A percentile compares a stretch with the other conserved stretches of the same genome.
phyloP scores from a whole-genome alignment of 2,329 filamentous ascomycete species.

The Pseudocercospora macadamiae region DNA sequence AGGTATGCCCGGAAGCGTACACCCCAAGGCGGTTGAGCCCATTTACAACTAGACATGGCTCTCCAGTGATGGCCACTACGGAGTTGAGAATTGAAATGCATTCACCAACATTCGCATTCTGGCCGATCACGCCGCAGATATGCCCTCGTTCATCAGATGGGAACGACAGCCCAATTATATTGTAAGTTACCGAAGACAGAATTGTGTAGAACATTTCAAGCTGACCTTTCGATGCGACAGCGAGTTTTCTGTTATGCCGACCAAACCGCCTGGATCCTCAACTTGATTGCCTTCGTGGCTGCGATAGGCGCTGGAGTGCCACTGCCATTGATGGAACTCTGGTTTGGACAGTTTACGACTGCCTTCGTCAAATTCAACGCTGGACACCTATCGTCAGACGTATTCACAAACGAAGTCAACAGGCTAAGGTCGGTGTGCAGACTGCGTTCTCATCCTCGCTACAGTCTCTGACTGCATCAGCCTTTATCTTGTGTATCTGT shows the following conservation, averaged over 20 bases:
- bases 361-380: background rate
- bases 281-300: background rate
- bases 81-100: background rate
- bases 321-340: background rate
- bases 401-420: background rate
- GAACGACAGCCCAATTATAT: background rate
- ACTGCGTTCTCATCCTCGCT: background rate
- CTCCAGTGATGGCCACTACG: too few relatives aligned
- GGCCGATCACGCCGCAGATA: background rate
- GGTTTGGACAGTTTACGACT: background rate
- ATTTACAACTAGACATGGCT: too few relatives aligned
- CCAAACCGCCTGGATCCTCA: background rate
- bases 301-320: background rate
- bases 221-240: background rate
- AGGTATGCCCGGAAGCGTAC: too few relatives aligned
- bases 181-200: background rate
- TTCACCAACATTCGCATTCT: background rate
- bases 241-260: background rate
- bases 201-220: background rate
- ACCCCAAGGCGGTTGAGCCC: too few relatives aligned
- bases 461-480: background rate
- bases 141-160: background rate
- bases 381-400: background rate
- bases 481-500: conserved; percentile 63
- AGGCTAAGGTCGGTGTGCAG: background rate